A percentile compares a stretch with the other conserved stretches of the same genome.
phyloP scores from a whole-genome alignment of 1,284 basidiomycete genomes.

The Puccinia sorghi region DNA sequence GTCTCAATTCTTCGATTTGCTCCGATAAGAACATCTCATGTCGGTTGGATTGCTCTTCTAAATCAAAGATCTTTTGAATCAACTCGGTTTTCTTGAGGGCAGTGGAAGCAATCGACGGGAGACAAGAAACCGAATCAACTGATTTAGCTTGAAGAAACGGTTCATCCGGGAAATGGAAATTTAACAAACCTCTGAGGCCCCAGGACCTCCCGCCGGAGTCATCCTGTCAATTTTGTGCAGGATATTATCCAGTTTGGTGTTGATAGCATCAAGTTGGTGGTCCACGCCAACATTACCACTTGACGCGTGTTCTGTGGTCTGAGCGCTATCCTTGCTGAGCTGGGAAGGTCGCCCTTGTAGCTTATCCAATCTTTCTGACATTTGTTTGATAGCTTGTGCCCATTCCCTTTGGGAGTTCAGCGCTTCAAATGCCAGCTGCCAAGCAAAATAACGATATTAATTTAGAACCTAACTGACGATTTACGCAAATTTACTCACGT shows the following conservation, averaged over 20 bases:
- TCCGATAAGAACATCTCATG: conserved; percentile 43
- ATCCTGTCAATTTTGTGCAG: conserved; percentile 26
- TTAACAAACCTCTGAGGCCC: conserved; percentile 23
- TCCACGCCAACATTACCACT: background rate
- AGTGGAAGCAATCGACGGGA: background rate
- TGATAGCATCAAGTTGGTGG: conserved; percentile 3
- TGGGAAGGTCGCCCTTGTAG: conserved; percentile 1
- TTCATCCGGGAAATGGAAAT: background rate
- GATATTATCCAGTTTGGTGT: conserved; percentile 31
- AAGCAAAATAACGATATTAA: background rate
- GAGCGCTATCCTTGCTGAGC: background rate
- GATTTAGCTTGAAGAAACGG: background rate
- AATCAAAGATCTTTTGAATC: conserved; percentile 29
- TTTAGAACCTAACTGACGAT: background rate
- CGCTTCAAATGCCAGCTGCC: conserved; percentile 27
- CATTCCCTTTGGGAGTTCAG: conserved; percentile 42
- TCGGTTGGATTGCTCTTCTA: conserved; percentile 30
- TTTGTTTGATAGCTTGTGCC: conserved; percentile 25
- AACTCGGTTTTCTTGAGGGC: conserved; percentile 10
- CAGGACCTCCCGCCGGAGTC: background rate
- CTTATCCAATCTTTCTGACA: conserved; percentile 29
- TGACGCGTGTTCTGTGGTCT: background rate
- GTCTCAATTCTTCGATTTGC: conserved; percentile 44
- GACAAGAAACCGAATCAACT: background rate
- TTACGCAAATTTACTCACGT: conserved; percentile 6